Conservation (phyloP, 2,329 filamentous ascomycete genomes). For the Laburnicola sp. region DNA sequence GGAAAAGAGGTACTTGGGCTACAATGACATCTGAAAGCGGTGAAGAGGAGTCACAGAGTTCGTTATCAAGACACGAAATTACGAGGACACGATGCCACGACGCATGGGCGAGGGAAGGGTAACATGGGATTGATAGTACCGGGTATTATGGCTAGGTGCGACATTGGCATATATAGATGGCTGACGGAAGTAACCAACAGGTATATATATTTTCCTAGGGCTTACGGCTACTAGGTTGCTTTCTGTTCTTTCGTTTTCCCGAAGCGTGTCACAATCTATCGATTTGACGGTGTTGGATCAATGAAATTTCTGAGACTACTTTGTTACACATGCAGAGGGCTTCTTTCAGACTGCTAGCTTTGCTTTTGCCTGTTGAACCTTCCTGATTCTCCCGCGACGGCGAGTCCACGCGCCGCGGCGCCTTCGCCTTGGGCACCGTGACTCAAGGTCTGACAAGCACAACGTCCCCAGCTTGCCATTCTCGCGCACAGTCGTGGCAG, state of each 20-base stretch:
- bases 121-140: background rate
- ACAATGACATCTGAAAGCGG: slow-evolving; percentile 51
- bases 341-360: background rate
- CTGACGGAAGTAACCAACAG: background rate
- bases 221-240: slow-evolving; percentile 3
- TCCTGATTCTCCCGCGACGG: background rate
- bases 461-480: background rate
- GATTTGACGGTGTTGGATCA: background rate
- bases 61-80: background rate
- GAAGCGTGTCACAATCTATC: background rate
- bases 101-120: slow-evolving; percentile 15
- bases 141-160: background rate
- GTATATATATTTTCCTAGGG: background rate
- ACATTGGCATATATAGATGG: background rate
- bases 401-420: slow-evolving; percentile 1
- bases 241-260: background rate
- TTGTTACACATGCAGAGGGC: too few species aligned
- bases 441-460: background rate
- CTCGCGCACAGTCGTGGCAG: background rate
- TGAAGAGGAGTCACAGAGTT: background rate
- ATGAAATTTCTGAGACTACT: background rate
- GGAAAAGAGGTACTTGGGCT: slow-evolving; percentile 53
- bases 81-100: slow-evolving; percentile 15
- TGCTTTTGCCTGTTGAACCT: background rate
- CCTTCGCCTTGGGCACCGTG: background rate